A percentile compares a stretch with the other conserved stretches of the same genome.
These are phyloP conservation scores for Solanum dulcamara DNA, from an alignment of 257 asterid genomes.

Conservation along the genomic window DNA sequence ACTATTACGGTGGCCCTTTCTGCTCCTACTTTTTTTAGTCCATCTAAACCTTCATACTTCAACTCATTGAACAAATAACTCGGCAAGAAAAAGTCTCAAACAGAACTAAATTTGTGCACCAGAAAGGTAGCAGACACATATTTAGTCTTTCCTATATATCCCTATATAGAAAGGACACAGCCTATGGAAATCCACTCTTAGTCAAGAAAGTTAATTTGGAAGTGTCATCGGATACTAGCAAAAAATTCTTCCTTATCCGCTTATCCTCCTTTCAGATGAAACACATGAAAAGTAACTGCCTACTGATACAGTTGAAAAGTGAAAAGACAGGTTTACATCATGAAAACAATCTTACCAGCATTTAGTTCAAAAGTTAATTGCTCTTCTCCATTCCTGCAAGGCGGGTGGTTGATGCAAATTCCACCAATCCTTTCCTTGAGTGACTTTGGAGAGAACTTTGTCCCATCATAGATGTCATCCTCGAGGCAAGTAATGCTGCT, in stretches of 20 bases:
- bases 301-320: not conserved
- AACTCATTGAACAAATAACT: not conserved
- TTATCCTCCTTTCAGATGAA: not conserved
- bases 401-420: conserved; percentile 10
- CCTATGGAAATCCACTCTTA: not conserved
- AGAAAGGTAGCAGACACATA: not conserved
- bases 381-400: conserved; percentile 17
- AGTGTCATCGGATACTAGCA: not conserved
- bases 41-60: not conserved
- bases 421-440: conserved; percentile 5
- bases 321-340: not conserved
- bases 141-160: not conserved
- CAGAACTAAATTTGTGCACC: not conserved
- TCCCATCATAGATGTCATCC: conserved; percentile 10
- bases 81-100: not conserved
- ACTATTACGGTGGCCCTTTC: not conserved
- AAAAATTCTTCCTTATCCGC: not conserved
- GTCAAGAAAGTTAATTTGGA: not conserved
- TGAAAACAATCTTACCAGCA: conserved; percentile 26
- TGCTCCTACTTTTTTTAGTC: not conserved
- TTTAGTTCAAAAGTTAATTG: conserved; percentile 10
- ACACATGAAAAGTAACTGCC: not conserved
- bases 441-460: conserved; percentile 17
- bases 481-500: not conserved
- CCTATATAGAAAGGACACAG: not conserved